Conservation (phyloP, 768 basidiomycete genomes). For the Termitomyces titanicus region DNA sequence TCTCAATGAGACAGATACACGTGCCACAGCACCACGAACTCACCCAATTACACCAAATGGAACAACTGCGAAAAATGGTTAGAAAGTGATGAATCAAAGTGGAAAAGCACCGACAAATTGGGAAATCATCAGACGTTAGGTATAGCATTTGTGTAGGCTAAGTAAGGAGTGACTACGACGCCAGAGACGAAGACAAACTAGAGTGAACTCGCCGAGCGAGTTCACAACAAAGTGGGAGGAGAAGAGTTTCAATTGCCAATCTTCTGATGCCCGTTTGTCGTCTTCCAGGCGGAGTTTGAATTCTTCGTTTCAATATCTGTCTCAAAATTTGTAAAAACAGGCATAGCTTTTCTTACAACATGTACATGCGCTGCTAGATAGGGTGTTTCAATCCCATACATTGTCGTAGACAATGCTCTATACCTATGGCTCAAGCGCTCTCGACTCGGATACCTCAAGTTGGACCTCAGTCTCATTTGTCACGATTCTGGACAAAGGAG, state of each 20-base stretch:
- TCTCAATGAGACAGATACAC: neutral
- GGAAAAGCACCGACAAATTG: constrained; percentile 65
- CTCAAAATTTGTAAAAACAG: neutral
- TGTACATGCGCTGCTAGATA: neutral
- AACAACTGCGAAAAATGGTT: constrained; percentile 54
- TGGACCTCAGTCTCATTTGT: too few species aligned
- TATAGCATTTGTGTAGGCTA: constrained; percentile 61
- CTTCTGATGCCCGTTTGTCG: constrained; percentile 9
- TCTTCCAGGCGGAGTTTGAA: neutral
- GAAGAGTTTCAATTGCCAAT: constrained; percentile 2
- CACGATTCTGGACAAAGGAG: too few species aligned
- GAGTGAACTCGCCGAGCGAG: constrained; percentile 17
- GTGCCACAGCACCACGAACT: constrained; percentile 15
- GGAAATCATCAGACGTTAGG: constrained; percentile 87
- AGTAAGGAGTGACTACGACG: constrained; percentile 40
- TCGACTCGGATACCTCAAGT: too few species aligned
- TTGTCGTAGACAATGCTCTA: neutral
- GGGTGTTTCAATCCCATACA: neutral
- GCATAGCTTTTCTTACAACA: neutral
- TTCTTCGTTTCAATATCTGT: neutral
- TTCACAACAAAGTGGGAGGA: constrained; percentile 6
- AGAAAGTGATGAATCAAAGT: constrained; percentile 2
- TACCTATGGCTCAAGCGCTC: neutral
- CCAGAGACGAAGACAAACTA: constrained; percentile 26
- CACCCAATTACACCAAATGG: constrained; percentile 89